Conservation (phyloP, 116 monocot genomes). For the Papilionanthe hybrid region DNA sequence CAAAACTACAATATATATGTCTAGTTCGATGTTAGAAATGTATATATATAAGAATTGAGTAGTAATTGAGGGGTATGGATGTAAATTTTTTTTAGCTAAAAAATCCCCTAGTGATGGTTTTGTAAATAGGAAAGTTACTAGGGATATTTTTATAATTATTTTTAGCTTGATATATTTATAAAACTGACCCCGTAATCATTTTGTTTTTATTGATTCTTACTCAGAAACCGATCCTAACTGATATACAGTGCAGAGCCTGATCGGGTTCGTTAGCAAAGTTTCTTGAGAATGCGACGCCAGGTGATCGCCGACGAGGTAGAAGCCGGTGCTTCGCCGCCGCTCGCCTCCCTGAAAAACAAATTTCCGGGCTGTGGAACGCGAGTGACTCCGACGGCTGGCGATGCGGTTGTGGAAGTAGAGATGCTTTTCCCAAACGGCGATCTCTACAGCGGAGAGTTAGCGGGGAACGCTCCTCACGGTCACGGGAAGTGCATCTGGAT, state of each 20-base stretch:
- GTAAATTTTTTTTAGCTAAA: no score
- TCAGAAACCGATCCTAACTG: not conserved
- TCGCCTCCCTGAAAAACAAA: not conserved
- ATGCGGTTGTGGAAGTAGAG: conserved; percentile 19
- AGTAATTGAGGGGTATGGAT: no score
- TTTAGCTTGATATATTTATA: no score
- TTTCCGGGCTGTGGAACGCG: not conserved
- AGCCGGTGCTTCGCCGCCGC: no score
- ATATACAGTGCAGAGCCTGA: not conserved
- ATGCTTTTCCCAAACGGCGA: conserved; percentile 38
- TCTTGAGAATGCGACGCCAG: not conserved
- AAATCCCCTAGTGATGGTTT: no score
- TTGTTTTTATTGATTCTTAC: not conserved
- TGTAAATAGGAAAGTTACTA: no score
- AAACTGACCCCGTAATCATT: no score
- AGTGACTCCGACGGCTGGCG: conserved; percentile 7
- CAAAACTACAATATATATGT: no score
- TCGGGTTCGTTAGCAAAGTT: not conserved
- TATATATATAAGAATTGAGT: no score
- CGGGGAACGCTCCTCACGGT: conserved; percentile 37
- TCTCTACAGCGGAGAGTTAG: conserved; percentile 40
- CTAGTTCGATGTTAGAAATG: no score
- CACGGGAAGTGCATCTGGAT: conserved; percentile 58
- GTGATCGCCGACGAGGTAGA: not conserved
- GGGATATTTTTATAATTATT: no score